Base-by-base conservation (phyloP, 225 moss, liverwort and hornwort species). In the Physcomitrellopsis africana region DNA sequence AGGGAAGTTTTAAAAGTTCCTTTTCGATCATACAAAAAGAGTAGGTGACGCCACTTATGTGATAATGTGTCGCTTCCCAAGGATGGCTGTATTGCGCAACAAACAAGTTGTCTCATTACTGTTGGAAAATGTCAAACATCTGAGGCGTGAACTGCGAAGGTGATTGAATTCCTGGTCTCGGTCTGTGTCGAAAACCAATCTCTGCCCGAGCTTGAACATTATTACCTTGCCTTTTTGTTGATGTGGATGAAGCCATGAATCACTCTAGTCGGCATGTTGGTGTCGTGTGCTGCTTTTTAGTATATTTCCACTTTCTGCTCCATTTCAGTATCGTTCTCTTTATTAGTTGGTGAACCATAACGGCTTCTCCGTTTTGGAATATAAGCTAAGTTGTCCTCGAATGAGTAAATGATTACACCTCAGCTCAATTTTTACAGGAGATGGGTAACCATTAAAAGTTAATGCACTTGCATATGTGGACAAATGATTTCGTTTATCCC, bases 1-100 rank as follows among this genome's bases (percentile, higher is more conserved):
- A 73, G 57, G 24, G 78, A 82, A 42, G 17, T 68, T 26, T 22
- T 80, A 63, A 70, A 69, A 78, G 75, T 68, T 9, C 68, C 82
- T 27, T 70, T 71, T 67, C 45, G 57, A 56, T 37, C 57, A 9
- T 63, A 26, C 8, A 80, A 37, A 37, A 37, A 69, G 67, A 75
- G 43, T 67, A 66, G 57, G 43, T 84, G 70, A 77, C 10, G 66
- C 20, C 53, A 65, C 43, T 22, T 17, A 41, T 54, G 65, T 64
- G 41, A 65, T 16, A 18, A 42, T 65, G 15, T 69, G 15, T 41
- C 27, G 65, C 62, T 64, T 32, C 43, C 47, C 51, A 41, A 19
- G 63, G 37, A 6, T 22, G 12, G 51, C 14, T 59, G 46, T 72
- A 58, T 63, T 66, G 19, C 23, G n/a, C 23, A 69, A 58, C 68